Base-by-base conservation (phyloP, 345 rosid genomes). In the Eucalyptus tenuipes region DNA sequence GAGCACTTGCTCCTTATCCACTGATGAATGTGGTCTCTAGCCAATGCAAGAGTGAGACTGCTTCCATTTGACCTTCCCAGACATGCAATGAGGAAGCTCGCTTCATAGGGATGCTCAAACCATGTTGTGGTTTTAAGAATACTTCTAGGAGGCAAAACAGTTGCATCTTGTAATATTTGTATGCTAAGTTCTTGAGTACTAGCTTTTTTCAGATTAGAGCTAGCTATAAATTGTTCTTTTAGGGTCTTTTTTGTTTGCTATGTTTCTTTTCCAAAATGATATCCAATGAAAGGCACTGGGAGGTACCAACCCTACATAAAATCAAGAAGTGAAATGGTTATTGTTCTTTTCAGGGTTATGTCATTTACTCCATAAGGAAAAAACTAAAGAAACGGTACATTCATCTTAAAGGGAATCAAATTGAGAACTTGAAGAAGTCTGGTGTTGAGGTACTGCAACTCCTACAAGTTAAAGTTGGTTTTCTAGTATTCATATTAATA, bases 321-420 rank as follows among this genome's bases (percentile, higher is more conserved):
- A 40, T 75, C 15, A 75, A 37, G 40, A 40, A 40, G 14, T 20
- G 44, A 37, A 40, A 20, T 75, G 84, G 47, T 40, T 29, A n/a
- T 80, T 92, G 87, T n/a, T 86, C 90, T 88, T 87, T 91, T 88
- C 91, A 97, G 99, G 99, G 99, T 53, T 97, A 97, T 92, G 94
- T 96, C 48, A 91, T 97, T 44, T 97, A 97, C 93, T 96, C 97
- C 1, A 90, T 96, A 2, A 93, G 99, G 89, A 97, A 96, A 90
- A 96, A 97, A 92, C 93, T 96, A 94, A 95, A 95, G 94, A 96
- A 97, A 92, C 98, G 96, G 61, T 97, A 97, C 88, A 88, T 88
- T 88, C 98, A 97, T 91, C 96, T 96, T 85, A 96, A 97, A 93
- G 99, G 99, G 86, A 97, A 96, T 87, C 97, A 95, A 88, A 97